A percentile compares a stretch with the other conserved stretches of the same genome.
These are phyloP conservation scores for Miscanthus lutarioriparius DNA, from an alignment of 176 grass and related monocot species.

Conservation along the genomic window DNA sequence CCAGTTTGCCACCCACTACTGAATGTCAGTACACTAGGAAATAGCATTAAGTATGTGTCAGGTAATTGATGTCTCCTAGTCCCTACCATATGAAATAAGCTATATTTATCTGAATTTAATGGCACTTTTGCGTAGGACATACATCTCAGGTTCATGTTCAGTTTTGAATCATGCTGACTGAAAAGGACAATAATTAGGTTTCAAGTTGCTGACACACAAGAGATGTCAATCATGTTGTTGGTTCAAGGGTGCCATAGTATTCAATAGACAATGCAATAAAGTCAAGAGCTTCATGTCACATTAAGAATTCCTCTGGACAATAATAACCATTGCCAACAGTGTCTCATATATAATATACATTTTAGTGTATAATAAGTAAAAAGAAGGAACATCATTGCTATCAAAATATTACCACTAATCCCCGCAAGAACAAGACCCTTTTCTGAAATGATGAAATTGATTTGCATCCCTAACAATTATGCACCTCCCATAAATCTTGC, in stretches of 20 bases:
- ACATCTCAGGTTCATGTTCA: constrained; percentile 58
- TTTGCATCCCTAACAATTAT: constrained; percentile 68
- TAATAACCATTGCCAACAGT: constrained; percentile 11
- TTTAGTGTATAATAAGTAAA: constrained; percentile 22
- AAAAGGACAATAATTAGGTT: constrained; percentile 67
- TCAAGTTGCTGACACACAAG: constrained; percentile 49
- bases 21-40: constrained; percentile 25
- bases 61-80: constrained; percentile 38
- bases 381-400: constrained; percentile 16
- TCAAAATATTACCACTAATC: constrained; percentile 65
- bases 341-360: constrained; percentile 32
- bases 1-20: constrained; percentile 17
- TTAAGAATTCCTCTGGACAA: constrained; percentile 30
- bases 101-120: constrained; percentile 44
- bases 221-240: constrained; percentile 55
- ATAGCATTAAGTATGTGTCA: constrained; percentile 34
- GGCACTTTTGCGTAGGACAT: constrained; percentile 54
- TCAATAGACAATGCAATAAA: constrained; percentile 48
- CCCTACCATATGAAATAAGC: constrained; percentile 39
- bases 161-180: constrained; percentile 45
- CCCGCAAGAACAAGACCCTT: constrained; percentile 62
- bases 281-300: constrained; percentile 29
- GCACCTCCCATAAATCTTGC: constrained; percentile 63
- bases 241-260: constrained; percentile 49
- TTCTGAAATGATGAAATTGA: constrained; percentile 64